Evolutionary conservation across 805 yeast species (phyloP), one percentile per base, ranked within the genome.

Genomic region (Myxozyma sirexii): DNA sequence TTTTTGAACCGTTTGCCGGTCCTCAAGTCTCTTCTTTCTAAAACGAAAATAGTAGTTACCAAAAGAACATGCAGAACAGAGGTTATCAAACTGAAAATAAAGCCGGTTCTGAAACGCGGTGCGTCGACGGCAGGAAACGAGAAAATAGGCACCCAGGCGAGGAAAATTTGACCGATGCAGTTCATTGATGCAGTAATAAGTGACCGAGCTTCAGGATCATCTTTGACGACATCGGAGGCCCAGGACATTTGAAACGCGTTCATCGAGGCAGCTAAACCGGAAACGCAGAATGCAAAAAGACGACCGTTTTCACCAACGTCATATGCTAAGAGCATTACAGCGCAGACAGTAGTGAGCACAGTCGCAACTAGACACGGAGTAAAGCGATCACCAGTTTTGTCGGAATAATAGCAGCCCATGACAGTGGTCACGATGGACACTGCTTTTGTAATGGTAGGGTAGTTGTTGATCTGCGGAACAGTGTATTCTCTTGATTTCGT

Each of bases 321-420:
- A 71, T 78, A 86, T 0, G 88, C 81, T 55, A 86, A 77, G 47
- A 85, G 78, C 6, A 86, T 84, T 67, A 89, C 83, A 44, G 88
- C 72, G 0, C 93, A 76, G 69, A 86, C 89, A 64, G 91, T 81
- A 10, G 85, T 82, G 63, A 91, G 75, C 0, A 96, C 87, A 1
- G 92, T 84, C 60, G 84, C 85, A 51, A 92, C 84, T 62, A 92
- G 78, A 63, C 89, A 86, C 3, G 64, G 64, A 5, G 52, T n/a
- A 42, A 46, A 60, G 4, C 62, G 50, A 46, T 60, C 64, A 41
- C 58, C 58, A 10, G 64, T 60, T 33, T 60, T 60, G 48, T 60
- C 64, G 3, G 64, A 43, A 39, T 60, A 60, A 41, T 55, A 60
- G 17, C 63, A 15, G 12, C 59, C 60, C 13, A 45, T 17, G 13